Evolutionary conservation across 139 green algal species (phyloP).

Genomic region (Coelastrella sp.): DNA sequence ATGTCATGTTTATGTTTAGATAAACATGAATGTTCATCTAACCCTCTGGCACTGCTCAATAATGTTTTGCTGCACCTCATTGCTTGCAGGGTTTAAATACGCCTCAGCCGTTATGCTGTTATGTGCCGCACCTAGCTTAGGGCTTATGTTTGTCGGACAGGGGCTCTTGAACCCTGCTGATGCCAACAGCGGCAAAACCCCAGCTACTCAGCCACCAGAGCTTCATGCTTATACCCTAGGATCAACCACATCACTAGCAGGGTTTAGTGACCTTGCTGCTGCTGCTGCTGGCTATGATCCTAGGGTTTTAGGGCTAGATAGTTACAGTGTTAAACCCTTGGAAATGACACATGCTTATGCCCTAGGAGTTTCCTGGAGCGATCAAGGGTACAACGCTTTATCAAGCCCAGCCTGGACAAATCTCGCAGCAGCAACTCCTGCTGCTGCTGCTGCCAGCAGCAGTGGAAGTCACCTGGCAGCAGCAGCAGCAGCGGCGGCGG

Average conservation of each 20-base stretch:
- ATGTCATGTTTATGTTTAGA: too few species aligned
- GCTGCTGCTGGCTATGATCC: background rate
- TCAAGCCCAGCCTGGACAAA: background rate
- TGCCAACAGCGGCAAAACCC: background rate
- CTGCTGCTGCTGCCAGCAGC: background rate
- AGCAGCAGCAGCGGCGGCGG: background rate
- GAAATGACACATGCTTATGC: background rate
- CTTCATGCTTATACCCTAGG: background rate
- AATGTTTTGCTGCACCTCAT: background rate
- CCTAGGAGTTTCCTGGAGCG: background rate
- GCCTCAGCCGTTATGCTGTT: slow-evolving; percentile 40
- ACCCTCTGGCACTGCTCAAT: background rate
- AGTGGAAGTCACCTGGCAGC: background rate
- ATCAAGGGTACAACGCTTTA: slow-evolving; percentile 16
- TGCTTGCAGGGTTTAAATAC: slow-evolving; percentile 24
- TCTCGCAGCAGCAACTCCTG: too few species aligned
- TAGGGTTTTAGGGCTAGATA: background rate
- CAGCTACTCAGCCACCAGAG: background rate
- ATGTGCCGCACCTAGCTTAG: slow-evolving; percentile 18
- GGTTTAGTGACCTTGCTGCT: background rate
- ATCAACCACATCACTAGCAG: background rate
- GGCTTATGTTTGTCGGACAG: slow-evolving; percentile 27
- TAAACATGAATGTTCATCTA: too few species aligned
- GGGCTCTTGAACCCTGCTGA: background rate
- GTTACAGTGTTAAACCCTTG: too few species aligned